phyloP scores from a whole-genome alignment of 2,329 filamentous ascomycete genomes.

The Diaporthe capsici region DNA sequence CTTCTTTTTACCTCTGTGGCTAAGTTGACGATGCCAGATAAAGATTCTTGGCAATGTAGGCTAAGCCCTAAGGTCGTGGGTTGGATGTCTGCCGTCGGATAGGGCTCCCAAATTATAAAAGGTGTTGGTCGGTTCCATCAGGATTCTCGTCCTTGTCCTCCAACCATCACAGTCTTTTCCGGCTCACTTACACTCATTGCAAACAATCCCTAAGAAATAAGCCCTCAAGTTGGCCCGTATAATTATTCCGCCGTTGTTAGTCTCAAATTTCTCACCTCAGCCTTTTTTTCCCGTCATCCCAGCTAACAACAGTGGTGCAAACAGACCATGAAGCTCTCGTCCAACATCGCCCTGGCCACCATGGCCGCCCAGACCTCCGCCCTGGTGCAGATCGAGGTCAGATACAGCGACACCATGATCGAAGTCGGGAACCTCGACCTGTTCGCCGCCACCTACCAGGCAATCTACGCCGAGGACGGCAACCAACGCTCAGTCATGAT shows the following conservation, averaged over 20 bases:
- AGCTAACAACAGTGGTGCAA: neutral
- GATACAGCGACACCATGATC: slow-evolving; percentile 42
- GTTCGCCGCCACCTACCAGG: slow-evolving; percentile 41
- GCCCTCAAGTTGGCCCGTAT: neutral
- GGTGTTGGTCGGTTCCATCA: neutral
- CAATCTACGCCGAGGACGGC: slow-evolving; percentile 41
- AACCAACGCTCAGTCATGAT: slow-evolving; percentile 41
- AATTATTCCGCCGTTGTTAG: neutral
- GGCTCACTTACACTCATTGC: neutral
- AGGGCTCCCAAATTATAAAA: neutral
- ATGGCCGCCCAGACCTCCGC: slow-evolving; percentile 36
- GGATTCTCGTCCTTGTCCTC: neutral
- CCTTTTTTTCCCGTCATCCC: too few relatives aligned
- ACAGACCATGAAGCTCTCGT: slow-evolving; percentile 39
- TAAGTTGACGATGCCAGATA: slow-evolving; percentile 1
- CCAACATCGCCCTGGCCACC: slow-evolving; percentile 31
- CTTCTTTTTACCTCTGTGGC: neutral
- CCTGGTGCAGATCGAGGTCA: slow-evolving; percentile 41
- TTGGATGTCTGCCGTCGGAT: neutral
- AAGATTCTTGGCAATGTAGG: neutral
- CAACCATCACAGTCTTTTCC: slow-evolving; percentile 13
- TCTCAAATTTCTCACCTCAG: neutral
- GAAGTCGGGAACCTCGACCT: slow-evolving; percentile 43
- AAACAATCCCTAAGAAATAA: neutral
- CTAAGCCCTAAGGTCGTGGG: neutral